Evolutionary conservation across 768 basidiomycete species (phyloP).

Genomic region (Termitomyces sp.): DNA sequence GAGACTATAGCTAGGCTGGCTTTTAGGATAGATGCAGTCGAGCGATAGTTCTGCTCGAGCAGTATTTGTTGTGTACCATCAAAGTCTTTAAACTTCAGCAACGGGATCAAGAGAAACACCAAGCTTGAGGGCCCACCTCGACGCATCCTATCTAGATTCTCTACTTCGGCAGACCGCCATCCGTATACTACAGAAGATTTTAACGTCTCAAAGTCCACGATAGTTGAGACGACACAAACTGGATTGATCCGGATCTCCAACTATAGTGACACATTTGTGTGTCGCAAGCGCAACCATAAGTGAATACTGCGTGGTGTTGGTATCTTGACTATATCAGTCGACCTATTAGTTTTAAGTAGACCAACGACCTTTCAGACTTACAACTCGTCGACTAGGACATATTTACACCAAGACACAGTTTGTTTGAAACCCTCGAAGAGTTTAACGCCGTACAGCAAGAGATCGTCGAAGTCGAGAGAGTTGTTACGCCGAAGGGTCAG

Average conservation of each 20-base stretch:
- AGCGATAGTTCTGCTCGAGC: conserved; percentile 86
- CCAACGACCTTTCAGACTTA: conserved; percentile 31
- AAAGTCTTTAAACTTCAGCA: conserved; percentile 48
- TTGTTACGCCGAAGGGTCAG: conserved; percentile 55
- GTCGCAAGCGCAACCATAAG: conserved; percentile 69
- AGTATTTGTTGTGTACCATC: conserved; percentile 60
- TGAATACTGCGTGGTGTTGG: conserved; percentile 78
- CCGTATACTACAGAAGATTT: conserved; percentile 56
- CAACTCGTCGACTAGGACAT: conserved; percentile 83
- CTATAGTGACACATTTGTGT: conserved; percentile 62
- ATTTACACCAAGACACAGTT: conserved; percentile 56
- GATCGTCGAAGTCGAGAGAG: conserved; percentile 85
- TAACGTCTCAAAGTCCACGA: background rate
- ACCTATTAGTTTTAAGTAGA: background rate
- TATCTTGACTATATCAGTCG: conserved; percentile 56
- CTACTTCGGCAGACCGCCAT: conserved; percentile 80
- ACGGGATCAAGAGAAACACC: background rate
- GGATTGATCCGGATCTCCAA: conserved; percentile 91
- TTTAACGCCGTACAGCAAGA: conserved; percentile 68
- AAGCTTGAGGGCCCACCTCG: conserved; percentile 37
- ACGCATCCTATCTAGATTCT: conserved; percentile 71
- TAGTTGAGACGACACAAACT: conserved; percentile 37
- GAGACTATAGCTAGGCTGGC: conserved; percentile 76
- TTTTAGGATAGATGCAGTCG: conserved; percentile 70
- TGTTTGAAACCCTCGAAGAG: conserved; percentile 51